Conservation (phyloP, 2,329 filamentous ascomycete genomes). For the Hypoxylon sp. region DNA sequence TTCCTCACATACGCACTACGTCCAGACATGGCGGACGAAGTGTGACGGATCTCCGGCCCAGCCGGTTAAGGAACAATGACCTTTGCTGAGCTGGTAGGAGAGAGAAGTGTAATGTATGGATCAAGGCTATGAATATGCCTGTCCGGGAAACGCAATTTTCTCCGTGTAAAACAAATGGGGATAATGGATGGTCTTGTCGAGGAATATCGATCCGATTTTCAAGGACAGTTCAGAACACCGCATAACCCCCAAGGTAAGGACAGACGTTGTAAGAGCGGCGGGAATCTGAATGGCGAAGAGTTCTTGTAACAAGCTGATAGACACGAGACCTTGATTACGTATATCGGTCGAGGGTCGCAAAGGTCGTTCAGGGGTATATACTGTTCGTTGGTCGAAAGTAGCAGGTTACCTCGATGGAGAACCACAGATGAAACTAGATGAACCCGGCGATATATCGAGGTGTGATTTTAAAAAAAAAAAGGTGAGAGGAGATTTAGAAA, state of each 20-base stretch:
- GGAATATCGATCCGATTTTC: neutral
- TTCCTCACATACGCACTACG: conserved; percentile 66
- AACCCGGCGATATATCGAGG: conserved; percentile 19
- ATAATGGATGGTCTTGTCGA: neutral
- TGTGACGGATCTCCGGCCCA: neutral
- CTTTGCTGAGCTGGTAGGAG: neutral
- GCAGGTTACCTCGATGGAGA: conserved; percentile 20
- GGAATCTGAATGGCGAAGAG: neutral
- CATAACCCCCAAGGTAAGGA: neutral
- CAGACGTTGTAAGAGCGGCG: neutral
- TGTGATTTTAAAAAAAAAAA: neutral
- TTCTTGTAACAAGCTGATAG: conserved; percentile 1
- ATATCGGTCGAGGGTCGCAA: conserved; percentile 8
- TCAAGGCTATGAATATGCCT: neutral
- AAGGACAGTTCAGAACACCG: neutral
- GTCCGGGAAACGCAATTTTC: neutral
- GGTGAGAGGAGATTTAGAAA: neutral
- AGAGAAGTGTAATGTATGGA: neutral
- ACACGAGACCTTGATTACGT: conserved; percentile 1
- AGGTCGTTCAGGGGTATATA: neutral
- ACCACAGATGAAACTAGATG: neutral
- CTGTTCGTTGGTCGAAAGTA: conserved; percentile 15
- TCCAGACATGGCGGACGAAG: conserved; percentile 58
- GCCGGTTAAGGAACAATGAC: neutral
- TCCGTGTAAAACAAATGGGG: too few species aligned